Base-by-base conservation (phyloP, 495 filamentous ascomycete genomes). In the Pyrenula massariospora region DNA sequence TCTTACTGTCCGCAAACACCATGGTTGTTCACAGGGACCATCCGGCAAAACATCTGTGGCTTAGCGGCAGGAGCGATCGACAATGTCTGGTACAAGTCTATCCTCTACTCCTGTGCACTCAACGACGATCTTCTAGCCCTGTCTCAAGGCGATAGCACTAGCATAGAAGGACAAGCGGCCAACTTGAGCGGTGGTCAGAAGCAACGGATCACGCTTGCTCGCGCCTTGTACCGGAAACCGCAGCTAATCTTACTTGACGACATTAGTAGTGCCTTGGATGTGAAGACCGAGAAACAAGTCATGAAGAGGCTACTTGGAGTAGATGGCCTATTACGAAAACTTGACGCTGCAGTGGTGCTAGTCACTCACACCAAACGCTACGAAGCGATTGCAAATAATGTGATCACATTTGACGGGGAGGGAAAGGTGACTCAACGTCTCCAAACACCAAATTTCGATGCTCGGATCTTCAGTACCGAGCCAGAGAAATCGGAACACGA, bases 181-280 rank as follows among this genome's bases (percentile, higher is more conserved):
- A 88, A 86, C 1, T 77, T 93, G 3, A 90, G 85, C 51, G 89
- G 89, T 42, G 89, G 89, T 1, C 89, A 93, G 65, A 90, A 91
- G 62, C 87, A 91, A 63, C 77, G 89, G 25, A 12, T 69, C 51
- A 61, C 57, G 23, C 54, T 82, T 51, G 78, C 79, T 48, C 65
- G 79, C 20, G 79, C 79, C 22, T 71, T 81, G 42, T 82, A 80
- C 64, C 78, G 77, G 52, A 65, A 74, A 55, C 68, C 74, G 24
- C 69, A 75, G 48, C 69, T 80, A 25, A 62, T 79, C 1, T 57
- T 82, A 12, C 65, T 82, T 61, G 78, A 82, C 57, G 78, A 81
- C 60, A 73, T 71, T 11, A 61, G 81, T 0, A 77, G 71, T 15
- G 77, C 78, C 3, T 71, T 82, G 20, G 77, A 82, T 63, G 69